phyloP scores from a whole-genome alignment of 345 rosid genomes.

The Eucalyptus urophylla region DNA sequence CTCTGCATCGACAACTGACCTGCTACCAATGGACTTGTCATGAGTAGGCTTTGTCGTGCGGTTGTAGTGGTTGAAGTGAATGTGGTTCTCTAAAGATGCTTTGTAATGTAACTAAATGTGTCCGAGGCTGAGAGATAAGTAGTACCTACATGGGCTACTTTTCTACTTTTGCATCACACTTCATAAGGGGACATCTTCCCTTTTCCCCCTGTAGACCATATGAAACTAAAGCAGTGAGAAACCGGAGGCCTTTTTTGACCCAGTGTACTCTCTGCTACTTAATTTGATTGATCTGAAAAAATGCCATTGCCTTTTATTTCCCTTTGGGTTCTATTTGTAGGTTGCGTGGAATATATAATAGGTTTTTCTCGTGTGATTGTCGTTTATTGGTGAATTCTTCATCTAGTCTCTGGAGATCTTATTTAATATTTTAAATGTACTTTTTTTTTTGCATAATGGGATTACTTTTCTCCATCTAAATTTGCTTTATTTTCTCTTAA shows the following conservation, averaged over 20 bases:
- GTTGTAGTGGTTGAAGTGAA: neutral
- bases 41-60: neutral
- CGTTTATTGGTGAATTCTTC: neutral
- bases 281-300: neutral
- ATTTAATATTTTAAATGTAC: neutral
- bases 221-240: neutral
- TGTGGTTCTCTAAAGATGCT: neutral
- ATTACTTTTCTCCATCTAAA: neutral
- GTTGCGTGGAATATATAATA: neutral
- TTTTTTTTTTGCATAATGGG: neutral
- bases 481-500: neutral
- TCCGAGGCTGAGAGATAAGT: neutral
- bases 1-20: neutral
- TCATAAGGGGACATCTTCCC: neutral
- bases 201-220: neutral
- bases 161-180: neutral
- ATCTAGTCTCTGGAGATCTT: neutral
- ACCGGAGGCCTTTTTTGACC: neutral
- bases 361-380: neutral
- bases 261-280: neutral
- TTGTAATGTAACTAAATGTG: neutral
- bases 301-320: neutral
- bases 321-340: neutral
- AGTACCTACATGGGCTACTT: neutral
- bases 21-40: neutral